These are phyloP conservation scores for Exserohilum rostratum DNA, from an alignment of 2,329 filamentous ascomycete genomes.

Conservation along the genomic window DNA sequence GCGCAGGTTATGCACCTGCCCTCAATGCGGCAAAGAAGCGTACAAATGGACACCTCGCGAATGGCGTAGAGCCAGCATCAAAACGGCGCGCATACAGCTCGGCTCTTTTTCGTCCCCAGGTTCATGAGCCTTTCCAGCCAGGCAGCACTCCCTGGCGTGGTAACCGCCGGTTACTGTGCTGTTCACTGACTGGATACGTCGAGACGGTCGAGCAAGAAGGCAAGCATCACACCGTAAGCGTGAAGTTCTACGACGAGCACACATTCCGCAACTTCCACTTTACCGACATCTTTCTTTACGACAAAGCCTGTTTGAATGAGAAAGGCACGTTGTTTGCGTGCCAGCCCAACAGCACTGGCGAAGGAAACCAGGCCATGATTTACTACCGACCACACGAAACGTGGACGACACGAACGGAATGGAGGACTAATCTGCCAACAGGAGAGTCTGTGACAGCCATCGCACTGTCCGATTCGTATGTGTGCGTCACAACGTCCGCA, in stretches of 20 bases:
- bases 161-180: slow-evolving; percentile 88
- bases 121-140: slow-evolving; percentile 88
- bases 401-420: slow-evolving; percentile 90
- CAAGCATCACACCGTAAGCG: slow-evolving; percentile 84
- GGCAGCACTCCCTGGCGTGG: slow-evolving; percentile 96
- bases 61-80: slow-evolving; percentile 50
- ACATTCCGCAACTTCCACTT: slow-evolving; percentile 95
- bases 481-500: slow-evolving; percentile 84
- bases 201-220: slow-evolving; percentile 97
- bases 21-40: slow-evolving; percentile 70
- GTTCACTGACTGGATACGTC: slow-evolving; percentile 91
- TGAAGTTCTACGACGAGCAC: slow-evolving; percentile 96
- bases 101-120: slow-evolving; percentile 63
- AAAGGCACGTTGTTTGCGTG: slow-evolving; percentile 86
- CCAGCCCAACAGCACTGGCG: slow-evolving; percentile 58
- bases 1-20: slow-evolving; percentile 77
- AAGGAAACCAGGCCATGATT: slow-evolving; percentile 73
- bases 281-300: slow-evolving; percentile 92
- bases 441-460: slow-evolving; percentile 89
- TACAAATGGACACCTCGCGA: slow-evolving; percentile 55
- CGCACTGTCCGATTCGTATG: slow-evolving; percentile 87
- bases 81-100: slow-evolving; percentile 60
- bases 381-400: slow-evolving; percentile 97
- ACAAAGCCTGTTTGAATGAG: slow-evolving; percentile 90
- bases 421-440: slow-evolving; percentile 83